Evolutionary conservation across 345 rosid species (phyloP).

Genomic region (Eucalyptus tenuipes): DNA sequence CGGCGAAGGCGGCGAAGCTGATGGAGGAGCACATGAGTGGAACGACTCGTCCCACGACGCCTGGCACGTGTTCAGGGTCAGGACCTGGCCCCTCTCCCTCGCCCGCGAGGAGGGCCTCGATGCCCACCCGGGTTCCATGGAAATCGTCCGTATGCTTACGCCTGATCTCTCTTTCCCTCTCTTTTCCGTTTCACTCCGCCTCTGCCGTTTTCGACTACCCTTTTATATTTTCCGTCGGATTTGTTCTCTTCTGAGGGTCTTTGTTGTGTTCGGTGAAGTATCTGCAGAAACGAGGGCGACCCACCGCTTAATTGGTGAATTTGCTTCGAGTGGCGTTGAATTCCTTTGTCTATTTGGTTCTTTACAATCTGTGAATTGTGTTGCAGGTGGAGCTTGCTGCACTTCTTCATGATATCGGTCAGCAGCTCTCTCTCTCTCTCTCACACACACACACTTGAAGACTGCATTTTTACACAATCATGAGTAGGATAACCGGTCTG

Average conservation of each 20-base stretch:
- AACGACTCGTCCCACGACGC: slow-evolving; percentile 66
- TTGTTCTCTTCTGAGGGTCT: background rate
- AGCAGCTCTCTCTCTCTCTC: background rate
- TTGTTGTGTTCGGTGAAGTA: background rate
- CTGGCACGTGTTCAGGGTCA: slow-evolving; percentile 53
- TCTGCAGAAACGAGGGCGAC: background rate
- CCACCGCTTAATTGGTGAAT: background rate
- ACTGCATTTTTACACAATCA: background rate
- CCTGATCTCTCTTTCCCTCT: background rate
- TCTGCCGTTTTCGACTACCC: background rate
- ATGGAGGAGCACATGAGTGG: slow-evolving; percentile 54
- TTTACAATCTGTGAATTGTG: background rate
- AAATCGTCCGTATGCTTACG: slow-evolving; percentile 21
- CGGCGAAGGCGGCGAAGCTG: slow-evolving; percentile 44
- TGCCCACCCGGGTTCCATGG: slow-evolving; percentile 56
- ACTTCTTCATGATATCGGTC: slow-evolving; percentile 82
- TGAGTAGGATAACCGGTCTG: background rate
- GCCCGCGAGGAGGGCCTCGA: slow-evolving; percentile 76
- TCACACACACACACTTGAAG: background rate
- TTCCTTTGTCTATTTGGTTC: background rate
- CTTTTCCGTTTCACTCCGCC: background rate
- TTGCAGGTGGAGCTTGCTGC: slow-evolving; percentile 78
- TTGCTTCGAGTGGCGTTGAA: background rate
- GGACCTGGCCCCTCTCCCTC: slow-evolving; percentile 70
- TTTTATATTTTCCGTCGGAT: background rate